Percentiles rank a stretch among this genome's conserved stretches.
Evolutionary conservation across 176 grass and related monocot genomes (phyloP).

Genomic region (Ananas comosus): DNA sequence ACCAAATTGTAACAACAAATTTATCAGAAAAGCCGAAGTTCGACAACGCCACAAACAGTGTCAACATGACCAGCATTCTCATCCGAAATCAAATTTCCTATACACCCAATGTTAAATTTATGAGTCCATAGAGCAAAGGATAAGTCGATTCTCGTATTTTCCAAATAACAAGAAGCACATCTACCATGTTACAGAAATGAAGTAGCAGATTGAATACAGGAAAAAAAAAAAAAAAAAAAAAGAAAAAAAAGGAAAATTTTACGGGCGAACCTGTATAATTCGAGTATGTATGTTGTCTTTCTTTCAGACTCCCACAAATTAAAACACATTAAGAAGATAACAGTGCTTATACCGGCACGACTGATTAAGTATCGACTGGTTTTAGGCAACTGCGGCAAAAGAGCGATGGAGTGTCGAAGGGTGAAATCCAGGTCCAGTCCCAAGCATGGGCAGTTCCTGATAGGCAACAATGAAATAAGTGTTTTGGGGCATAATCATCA

Average conservation of each 20-base stretch:
- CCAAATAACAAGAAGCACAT: background rate
- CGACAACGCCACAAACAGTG: too few relatives aligned
- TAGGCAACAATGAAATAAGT: background rate
- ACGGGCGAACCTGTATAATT: background rate
- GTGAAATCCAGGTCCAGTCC: background rate
- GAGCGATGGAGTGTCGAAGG: background rate
- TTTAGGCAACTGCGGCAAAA: background rate
- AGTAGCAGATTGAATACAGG: background rate
- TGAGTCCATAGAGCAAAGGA: background rate
- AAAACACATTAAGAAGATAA: background rate
- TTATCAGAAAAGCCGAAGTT: too few relatives aligned
- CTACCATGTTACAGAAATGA: background rate
- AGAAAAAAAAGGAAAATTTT: background rate
- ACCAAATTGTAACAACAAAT: too few relatives aligned
- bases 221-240: too few relatives aligned
- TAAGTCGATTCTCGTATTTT: background rate
- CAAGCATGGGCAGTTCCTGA: background rate
- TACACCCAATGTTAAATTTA: conserved; percentile 3
- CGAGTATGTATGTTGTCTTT: background rate
- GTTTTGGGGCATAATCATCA: background rate
- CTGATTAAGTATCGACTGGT: background rate
- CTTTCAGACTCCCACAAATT: background rate
- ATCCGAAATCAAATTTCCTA: background rate
- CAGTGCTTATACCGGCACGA: background rate
- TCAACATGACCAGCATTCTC: too few relatives aligned